Base-by-base conservation (phyloP, 2,329 filamentous ascomycete species). In the Graphilbum ipis-grandicollis region DNA sequence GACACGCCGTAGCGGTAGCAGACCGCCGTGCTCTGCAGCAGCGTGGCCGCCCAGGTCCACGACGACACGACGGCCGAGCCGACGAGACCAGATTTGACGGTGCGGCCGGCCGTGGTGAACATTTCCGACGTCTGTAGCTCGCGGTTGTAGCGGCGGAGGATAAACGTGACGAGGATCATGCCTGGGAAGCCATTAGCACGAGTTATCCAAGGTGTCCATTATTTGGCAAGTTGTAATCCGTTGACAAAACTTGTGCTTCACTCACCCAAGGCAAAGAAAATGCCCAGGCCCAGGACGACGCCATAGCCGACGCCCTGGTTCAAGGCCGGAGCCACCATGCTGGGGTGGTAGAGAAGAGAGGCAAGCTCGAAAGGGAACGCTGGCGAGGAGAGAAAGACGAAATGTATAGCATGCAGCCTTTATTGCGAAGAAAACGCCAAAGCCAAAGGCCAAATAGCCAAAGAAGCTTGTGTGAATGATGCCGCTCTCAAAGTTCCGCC, bases 21-120 rank as follows among this genome's bases (percentile, higher is more conserved):
- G 15, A 93, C 79, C n/a, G 75, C 71, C 1, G 80, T 77, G 2
- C 73, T 80, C 50, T 90, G 82, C 3, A 90, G 64, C 2, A 88
- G 62, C 0, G 82, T 90, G 18, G 82, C 84, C 1, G 83, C 84
- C 84, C 84, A 93, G 0, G 85, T 93, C 85, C 86, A 93, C 5
- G 79, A 85, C 14, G 79, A 86, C 4, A 93, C 83, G n/a, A 93
- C 85, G 14, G 84, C 85, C 5, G 82, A 81, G 10, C 82, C 81
- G 1, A 93, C 83, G 13, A 93, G 65, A 31, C 85, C 86, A 9
- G 82, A 85, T 52, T 93, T 93, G 46, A 93, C 82, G 2, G 81
- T 85, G 43, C 86, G 68, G 15, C 84, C 84, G 35, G 85, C 85
- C 0, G 85, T 93, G 44, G 71, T 85, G 64, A 93, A 93, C 72